phyloP scores from a whole-genome alignment of 371 early-diverging fungal genomes.

The Mucor circinelloides region DNA sequence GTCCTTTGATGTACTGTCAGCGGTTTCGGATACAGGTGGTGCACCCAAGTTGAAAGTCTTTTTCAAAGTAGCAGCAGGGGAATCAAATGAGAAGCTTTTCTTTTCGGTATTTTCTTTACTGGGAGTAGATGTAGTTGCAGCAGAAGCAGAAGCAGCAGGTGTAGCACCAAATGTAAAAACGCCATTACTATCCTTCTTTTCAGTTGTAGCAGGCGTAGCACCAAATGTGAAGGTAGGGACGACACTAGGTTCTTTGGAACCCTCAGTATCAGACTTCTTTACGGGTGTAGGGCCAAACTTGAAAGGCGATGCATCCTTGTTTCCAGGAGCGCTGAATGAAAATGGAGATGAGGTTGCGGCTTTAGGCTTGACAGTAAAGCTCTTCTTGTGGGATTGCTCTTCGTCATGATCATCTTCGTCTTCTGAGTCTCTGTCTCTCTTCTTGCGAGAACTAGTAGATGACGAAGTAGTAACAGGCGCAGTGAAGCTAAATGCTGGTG shows the following conservation, averaged over 20 bases:
- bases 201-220: background rate
- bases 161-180: background rate
- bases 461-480: background rate
- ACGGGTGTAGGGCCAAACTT: background rate
- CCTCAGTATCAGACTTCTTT: background rate
- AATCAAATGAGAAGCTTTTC: background rate
- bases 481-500: background rate
- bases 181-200: background rate
- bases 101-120: background rate
- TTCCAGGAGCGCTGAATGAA: background rate
- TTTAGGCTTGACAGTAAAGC: background rate
- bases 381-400: background rate
- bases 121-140: background rate
- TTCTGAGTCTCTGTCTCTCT: background rate
- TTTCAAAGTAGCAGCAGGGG: background rate
- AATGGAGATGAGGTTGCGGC: background rate
- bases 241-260: background rate
- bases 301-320: background rate
- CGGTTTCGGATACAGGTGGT: background rate
- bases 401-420: background rate
- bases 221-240: constrained; percentile 4
- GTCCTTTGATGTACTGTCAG: background rate
- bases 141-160: background rate
- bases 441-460: background rate
- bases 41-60: background rate